Base-by-base conservation (phyloP, 225 moss, liverwort and hornwort species). In the Polytrichum commune region DNA sequence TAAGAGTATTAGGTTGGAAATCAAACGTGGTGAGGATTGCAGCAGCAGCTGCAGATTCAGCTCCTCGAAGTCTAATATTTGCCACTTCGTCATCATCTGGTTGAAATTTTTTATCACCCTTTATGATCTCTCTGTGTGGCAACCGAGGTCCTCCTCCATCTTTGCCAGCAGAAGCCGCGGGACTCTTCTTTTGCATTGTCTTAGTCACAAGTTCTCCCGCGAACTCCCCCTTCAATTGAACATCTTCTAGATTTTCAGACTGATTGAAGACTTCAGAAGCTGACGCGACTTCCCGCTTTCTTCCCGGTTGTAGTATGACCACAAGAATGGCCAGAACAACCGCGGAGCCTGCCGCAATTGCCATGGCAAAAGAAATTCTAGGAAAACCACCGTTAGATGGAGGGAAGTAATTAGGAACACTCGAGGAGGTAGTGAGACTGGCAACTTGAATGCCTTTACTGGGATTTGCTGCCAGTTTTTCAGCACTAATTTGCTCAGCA, bases 291-390 rank as follows among this genome's bases (percentile, higher is more conserved):
- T 61, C 62, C 64, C 63, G 55, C 38, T 62, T 75, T 13, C 75
- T 78, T 24, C 82, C 57, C 28, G 78, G 18, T 54, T 82, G 75
- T 38, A 88, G 33, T 60, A 88, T 54, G 55, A 82, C 66, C 6
- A 72, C 82, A 18, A 88, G 8, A 0, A 68, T 25, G 27, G 88
- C 88, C 77, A 84, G 38, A 10, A 84, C 81, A 73, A 88, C 55
- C 18, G 78, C 88, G 71, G 84, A 77, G 68, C 88, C 88, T 74
- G 84, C 77, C 75, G 82, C 88, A 24, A 88, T 9, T 33, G 55
- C 65, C 25, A 85, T 69, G 35, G 68, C 77, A 19, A 79, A 35
- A 24, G 88, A 76, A 19, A 85, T 79, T 30, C 71, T 80, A 18
- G 82, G 82, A 60, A 82, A 77, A 23, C 77, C 79, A 68, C 71